Evolutionary conservation across 768 basidiomycete genomes (phyloP).

Genomic region (Mycena polygramma): DNA sequence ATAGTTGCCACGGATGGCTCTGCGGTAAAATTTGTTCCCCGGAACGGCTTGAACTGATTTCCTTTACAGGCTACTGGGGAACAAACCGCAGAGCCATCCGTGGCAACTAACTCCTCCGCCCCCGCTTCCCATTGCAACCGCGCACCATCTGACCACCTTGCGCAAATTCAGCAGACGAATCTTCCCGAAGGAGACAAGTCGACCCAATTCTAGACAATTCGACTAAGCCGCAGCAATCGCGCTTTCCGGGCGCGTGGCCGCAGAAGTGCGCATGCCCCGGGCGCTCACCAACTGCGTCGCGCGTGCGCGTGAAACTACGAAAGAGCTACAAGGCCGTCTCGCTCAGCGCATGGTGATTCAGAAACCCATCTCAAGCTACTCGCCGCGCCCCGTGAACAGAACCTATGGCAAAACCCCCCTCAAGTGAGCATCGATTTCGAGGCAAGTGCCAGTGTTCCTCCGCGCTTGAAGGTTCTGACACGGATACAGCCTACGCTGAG

Average conservation of each 20-base stretch:
- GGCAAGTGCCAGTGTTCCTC: conserved; percentile 25
- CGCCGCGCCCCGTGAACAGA: neutral
- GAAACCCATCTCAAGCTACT: neutral
- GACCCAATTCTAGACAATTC: no score
- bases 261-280: conserved; percentile 43
- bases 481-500: conserved; percentile 38
- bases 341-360: neutral
- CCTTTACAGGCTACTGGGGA: conserved; percentile 4
- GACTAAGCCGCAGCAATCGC: conserved; percentile 34
- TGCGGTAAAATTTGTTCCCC: neutral
- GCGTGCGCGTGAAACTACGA: conserved; percentile 25
- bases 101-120: conserved; percentile 24
- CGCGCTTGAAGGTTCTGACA: neutral
- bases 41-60: neutral
- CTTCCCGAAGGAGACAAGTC: no score
- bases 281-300: conserved; percentile 42
- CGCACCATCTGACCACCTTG: conserved; percentile 57
- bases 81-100: no score
- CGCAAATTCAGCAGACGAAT: conserved; percentile 49
- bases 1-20: neutral
- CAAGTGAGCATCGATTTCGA: conserved; percentile 35
- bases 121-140: conserved; percentile 60
- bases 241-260: conserved; percentile 40
- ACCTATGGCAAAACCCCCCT: conserved; percentile 37
- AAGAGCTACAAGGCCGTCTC: conserved; percentile 28